A percentile compares a stretch with the other conserved stretches of the same genome.
phyloP scores from a whole-genome alignment of 2,329 filamentous ascomycete genomes.

The Pseudovirgaria hyperparasitica region DNA sequence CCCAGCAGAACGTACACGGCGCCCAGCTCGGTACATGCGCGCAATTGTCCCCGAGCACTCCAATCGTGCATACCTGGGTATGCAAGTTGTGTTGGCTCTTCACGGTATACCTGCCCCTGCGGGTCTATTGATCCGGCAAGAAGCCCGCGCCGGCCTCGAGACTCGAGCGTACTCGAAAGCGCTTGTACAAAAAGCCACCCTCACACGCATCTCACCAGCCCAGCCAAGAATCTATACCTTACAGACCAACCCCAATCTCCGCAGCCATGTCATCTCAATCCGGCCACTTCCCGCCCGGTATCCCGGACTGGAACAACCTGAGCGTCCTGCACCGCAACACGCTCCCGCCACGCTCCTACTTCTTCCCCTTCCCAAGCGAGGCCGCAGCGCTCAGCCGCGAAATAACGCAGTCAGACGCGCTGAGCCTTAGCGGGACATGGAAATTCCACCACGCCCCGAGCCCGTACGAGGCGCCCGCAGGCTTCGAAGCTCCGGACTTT shows the following conservation, averaged over 20 bases:
- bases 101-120: too few relatives aligned
- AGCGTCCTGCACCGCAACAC: constrained; percentile 47
- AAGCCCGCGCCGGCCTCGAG: too few relatives aligned
- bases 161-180: too few relatives aligned
- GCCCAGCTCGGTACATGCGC: too few relatives aligned
- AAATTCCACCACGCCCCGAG: constrained; percentile 25
- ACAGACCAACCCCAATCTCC: constrained; percentile 2
- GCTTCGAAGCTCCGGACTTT: constrained; percentile 19
- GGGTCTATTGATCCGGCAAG: too few relatives aligned
- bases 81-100: too few relatives aligned
- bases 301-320: constrained; percentile 52
- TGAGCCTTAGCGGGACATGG: constrained; percentile 24
- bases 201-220: too few relatives aligned
- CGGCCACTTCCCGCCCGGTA: constrained; percentile 8
- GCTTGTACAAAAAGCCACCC: too few relatives aligned
- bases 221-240: too few relatives aligned
- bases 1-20: too few relatives aligned
- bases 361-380: constrained; percentile 39
- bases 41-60: too few relatives aligned
- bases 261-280: constrained; percentile 4
- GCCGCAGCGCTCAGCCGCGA: constrained; percentile 35
- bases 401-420: constrained; percentile 16
- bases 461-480: constrained; percentile 22
- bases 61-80: too few relatives aligned
- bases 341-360: constrained; percentile 43